phyloP scores from a whole-genome alignment of 169 alveolate species.

The Eimeria necatrix region DNA sequence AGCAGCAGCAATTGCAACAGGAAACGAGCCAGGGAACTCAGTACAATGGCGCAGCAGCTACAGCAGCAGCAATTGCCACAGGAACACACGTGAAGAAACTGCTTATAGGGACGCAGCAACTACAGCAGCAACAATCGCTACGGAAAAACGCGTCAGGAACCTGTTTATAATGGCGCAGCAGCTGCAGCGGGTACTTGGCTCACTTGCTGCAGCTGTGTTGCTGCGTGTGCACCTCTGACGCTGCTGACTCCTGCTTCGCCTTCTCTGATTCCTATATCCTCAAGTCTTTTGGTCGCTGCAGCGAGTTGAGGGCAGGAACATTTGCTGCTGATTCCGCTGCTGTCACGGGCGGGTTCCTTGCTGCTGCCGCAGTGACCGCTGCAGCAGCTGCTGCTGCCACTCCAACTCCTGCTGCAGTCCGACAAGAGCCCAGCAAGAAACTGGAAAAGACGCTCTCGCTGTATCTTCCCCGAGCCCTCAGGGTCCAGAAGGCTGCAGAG shows the following conservation, averaged over 20 bases:
- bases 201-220: slow-evolving; percentile 60
- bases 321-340: slow-evolving; percentile 31
- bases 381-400: slow-evolving; percentile 44
- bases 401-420: slow-evolving; percentile 41
- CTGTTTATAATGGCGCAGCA: not conserved
- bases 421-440: slow-evolving; percentile 44
- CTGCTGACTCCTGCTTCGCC: not conserved
- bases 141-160: too few relatives aligned
- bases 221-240: not conserved
- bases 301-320: not conserved
- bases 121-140: too few relatives aligned
- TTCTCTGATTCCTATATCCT: not conserved
- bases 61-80: not conserved
- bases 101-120: too few relatives aligned
- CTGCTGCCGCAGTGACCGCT: slow-evolving; percentile 37
- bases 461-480: slow-evolving; percentile 34
- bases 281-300: not conserved
- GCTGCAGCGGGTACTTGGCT: not conserved
- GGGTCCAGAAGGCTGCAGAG: slow-evolving; percentile 55
- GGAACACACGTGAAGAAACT: too few relatives aligned
- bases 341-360: slow-evolving; percentile 9
- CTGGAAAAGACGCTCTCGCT: slow-evolving; percentile 44
- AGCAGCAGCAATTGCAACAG: not conserved
- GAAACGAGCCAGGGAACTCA: not conserved
- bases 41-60: not conserved